A percentile compares a stretch with the other conserved stretches of the same genome.
phyloP scores from a whole-genome alignment of 75 land plant genomes.

The Isoetes taiwanensis region DNA sequence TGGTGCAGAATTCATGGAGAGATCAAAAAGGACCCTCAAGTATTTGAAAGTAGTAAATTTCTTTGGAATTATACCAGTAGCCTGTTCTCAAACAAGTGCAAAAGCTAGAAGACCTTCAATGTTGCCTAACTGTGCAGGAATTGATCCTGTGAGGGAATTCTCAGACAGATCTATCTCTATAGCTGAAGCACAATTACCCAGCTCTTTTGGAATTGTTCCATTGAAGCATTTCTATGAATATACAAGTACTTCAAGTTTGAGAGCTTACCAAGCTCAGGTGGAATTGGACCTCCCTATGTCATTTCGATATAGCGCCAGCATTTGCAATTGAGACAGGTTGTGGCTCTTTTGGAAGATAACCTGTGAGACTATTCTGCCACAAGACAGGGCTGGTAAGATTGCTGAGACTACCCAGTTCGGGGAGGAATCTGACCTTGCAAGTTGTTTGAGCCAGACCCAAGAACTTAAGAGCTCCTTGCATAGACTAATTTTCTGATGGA shows the following conservation, averaged over 20 bases:
- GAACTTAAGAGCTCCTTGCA: constrained; percentile 6
- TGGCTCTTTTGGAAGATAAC: constrained; percentile 36
- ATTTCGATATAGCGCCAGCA: background rate
- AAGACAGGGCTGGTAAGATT: constrained; percentile 25
- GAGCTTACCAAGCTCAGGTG: background rate
- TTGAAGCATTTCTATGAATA: constrained; percentile 35
- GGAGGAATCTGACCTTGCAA: constrained; percentile 12
- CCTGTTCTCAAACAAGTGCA: constrained; percentile 39
- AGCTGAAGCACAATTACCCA: constrained; percentile 18
- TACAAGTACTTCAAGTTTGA: background rate
- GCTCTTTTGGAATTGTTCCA: constrained; percentile 38
- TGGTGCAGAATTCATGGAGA: constrained; percentile 45
- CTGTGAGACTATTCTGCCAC: constrained; percentile 32
- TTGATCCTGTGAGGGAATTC: background rate
- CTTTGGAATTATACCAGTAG: constrained; percentile 38
- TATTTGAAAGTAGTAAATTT: constrained; percentile 23
- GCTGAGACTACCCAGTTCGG: constrained; percentile 6
- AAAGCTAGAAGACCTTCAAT: constrained; percentile 31
- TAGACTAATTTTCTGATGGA: constrained; percentile 10
- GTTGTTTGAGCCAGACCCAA: constrained; percentile 5
- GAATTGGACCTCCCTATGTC: constrained; percentile 7
- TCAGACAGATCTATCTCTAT: background rate
- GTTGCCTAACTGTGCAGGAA: constrained; percentile 13
- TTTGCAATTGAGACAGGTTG: constrained; percentile 5
- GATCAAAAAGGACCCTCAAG: constrained; percentile 42